Conservation (phyloP, 1,139 yeast genomes). For the Hyphopichia wangnamkhiaoensis region DNA sequence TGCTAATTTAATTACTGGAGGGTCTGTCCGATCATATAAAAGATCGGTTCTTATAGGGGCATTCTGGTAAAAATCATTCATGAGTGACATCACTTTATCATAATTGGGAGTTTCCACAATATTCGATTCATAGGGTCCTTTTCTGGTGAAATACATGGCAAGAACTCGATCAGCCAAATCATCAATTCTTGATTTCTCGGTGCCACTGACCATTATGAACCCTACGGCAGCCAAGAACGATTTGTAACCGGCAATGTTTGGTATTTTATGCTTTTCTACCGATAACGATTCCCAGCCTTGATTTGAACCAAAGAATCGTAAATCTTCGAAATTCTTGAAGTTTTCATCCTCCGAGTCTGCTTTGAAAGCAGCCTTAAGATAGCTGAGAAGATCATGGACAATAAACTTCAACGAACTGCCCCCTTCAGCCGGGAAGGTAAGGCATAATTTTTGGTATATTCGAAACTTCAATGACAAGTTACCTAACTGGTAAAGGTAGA, state of each 20-base stretch:
- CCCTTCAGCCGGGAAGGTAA: constrained; percentile 31
- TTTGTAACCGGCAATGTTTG: constrained; percentile 15
- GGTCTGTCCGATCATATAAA: constrained; percentile 21
- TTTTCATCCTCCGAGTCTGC: constrained; percentile 15
- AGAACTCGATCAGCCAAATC: constrained; percentile 31
- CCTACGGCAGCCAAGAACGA: constrained; percentile 42
- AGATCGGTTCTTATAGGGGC: constrained; percentile 22
- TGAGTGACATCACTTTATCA: neutral
- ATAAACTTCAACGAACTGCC: constrained; percentile 38
- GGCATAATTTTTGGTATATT: constrained; percentile 36
- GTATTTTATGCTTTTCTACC: constrained; percentile 2
- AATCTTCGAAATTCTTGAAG: constrained; percentile 24
- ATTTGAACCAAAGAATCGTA: constrained; percentile 20
- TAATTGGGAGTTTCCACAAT: neutral
- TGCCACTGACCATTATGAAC: constrained; percentile 28
- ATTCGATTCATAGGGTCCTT: neutral
- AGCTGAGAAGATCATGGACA: constrained; percentile 39
- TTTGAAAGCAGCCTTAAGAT: constrained; percentile 31
- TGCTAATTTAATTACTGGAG: constrained; percentile 28
- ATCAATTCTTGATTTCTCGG: constrained; percentile 24
- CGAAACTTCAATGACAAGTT: constrained; percentile 37
- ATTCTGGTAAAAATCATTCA: constrained; percentile 23
- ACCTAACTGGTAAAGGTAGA: constrained; percentile 38
- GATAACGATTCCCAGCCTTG: neutral
- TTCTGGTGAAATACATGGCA: neutral